Evolutionary conservation across 139 green algal species (phyloP), one percentile per base, ranked within the genome.

Genomic region (Eudorina sp.): DNA sequence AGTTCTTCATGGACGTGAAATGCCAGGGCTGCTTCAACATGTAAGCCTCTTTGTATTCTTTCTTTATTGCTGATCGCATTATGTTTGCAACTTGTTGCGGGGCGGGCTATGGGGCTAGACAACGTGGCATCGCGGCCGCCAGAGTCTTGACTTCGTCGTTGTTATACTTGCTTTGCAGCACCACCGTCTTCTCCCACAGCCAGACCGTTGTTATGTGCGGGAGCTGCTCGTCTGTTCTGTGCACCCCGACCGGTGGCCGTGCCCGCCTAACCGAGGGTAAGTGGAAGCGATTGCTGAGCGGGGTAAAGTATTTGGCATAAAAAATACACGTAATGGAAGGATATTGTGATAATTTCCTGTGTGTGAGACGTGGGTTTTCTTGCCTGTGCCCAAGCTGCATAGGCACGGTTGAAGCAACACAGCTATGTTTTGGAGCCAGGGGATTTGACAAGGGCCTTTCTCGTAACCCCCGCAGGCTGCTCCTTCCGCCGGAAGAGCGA

Each of bases 171-270:
- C 38, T 73, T 34, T 92, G 94, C 96, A 98, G 96, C 90, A 99
- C 98, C n/a, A 99, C 98, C 29, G 97, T 99, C 75, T 99, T 99
- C 94, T 97, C 92, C 55, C 97, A 99, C 92, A 96, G 93, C 46
- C 98, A 99, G 95, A 98, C 97, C 23, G 98, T 99, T 43, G 98
- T 99, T 38, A 90, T 98, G 48, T 99, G 98, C 96, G 94, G 96
- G 76, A 98, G 92, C 93, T 99, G 98, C 97, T 98, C 96, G 69
- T 92, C 97, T 38, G 95, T 99, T 53, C 96, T 99, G 72, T 99
- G 98, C 95, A 97, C 97, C 77, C 98, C 98, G 60, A 99, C 98
- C 27, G 98, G 98, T 80, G 98, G 98, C 77, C 95, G 96, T 84
- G 98, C 98, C 51, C 93, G 97, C 53, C 92, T 99, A 16, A 99